Evolutionary conservation across 176 grass and related monocot genomes (phyloP).

Genomic region (Oryza meridionalis): DNA sequence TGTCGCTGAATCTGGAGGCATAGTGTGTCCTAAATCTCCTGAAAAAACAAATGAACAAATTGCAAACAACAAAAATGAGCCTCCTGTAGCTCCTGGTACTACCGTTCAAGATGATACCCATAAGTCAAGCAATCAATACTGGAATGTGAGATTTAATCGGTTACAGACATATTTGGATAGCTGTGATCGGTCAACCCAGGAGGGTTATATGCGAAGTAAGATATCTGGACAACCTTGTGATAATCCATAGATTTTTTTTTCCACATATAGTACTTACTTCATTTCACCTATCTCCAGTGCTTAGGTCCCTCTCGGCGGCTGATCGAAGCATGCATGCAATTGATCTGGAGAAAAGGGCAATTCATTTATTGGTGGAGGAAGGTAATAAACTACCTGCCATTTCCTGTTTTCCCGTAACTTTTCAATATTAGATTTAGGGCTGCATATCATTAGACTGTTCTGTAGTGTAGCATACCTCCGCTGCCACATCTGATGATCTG

Average conservation of each 20-base stretch:
- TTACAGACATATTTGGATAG: constrained; percentile 76
- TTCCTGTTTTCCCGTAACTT: constrained; percentile 18
- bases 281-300: constrained; percentile 52
- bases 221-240: not conserved
- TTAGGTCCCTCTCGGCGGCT: constrained; percentile 73
- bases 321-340: constrained; percentile 82
- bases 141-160: constrained; percentile 68
- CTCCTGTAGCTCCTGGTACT: constrained; percentile 26
- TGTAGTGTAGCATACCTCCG: constrained; percentile 18
- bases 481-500: not conserved
- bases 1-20: constrained; percentile 22
- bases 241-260: constrained; percentile 25
- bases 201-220: constrained; percentile 92
- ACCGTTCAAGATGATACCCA: constrained; percentile 24
- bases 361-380: constrained; percentile 91
- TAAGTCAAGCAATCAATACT: constrained; percentile 53
- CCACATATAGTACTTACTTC: constrained; percentile 1
- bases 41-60: constrained; percentile 27
- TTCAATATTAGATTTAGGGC: not conserved
- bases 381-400: constrained; percentile 51
- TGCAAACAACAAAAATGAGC: constrained; percentile 35
- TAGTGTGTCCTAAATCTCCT: constrained; percentile 19
- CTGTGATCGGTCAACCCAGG: constrained; percentile 80
- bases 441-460: constrained; percentile 2
- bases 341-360: constrained; percentile 90